Base-by-base conservation (phyloP, 2,329 filamentous ascomycete genomes). In the Pseudonectria foliicola region DNA sequence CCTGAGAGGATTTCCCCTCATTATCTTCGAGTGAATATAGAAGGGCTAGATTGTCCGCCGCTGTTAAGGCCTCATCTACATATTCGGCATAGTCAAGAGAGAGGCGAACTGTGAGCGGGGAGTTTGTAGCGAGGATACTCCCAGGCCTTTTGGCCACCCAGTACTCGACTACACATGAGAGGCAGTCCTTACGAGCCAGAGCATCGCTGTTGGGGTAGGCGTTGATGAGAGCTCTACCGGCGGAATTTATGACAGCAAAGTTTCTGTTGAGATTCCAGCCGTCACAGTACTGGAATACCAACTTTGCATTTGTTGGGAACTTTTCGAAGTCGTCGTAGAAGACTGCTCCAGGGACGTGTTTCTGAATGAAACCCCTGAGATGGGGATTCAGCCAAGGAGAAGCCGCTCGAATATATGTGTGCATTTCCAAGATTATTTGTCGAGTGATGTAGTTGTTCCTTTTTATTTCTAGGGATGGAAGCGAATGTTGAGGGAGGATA, bases 161-260 rank as follows among this genome's bases (percentile, higher is more conserved):
- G 16, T 55, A 61, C 24, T 62, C 57, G 6, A 60, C 53, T 2
- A 57, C 54, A 2, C 39, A 42, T 4, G 59, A 52, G 23, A 63
- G 54, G 28, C 55, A 55, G 36, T 63, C 57, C 24, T 63, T 63
- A 3, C 61, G 48, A 8, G 60, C 56, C 3, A 63, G 36, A 3
- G 60, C 60, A 31, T 63, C 60, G 36, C 60, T 63, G 39, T 53
- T 62, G 12, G 60, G 60, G 16, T 63, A 63, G 0, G 59, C 59
- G 28, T 63, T 63, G 38, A 63, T 56, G 7, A 63, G 49, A 3
- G 45, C 55, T 10, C 27, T 45, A 2, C 46, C 43, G 0, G 53
- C 46, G 3, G 35, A 43, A 34, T 62, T 63, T 13, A 60, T 23
- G 2, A 52, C 34, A 6, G 53, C 46, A 29, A 63, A 63, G 36